Base-by-base conservation (phyloP, 306 rosid genomes). In the Medicago ruthenica region DNA sequence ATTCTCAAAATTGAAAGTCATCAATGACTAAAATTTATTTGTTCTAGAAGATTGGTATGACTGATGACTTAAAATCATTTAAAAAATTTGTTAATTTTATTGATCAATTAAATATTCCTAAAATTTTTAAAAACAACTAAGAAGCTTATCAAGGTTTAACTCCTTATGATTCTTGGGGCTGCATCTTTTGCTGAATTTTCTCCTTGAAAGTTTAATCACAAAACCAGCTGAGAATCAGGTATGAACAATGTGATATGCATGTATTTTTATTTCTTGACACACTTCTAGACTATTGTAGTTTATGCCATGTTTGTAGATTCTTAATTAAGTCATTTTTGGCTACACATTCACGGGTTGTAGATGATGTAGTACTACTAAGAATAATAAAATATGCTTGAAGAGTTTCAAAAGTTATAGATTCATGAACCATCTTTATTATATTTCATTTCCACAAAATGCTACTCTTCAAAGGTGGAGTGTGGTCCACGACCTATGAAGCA, bases 401-500 rank as follows among this genome's bases (percentile, higher is more conserved):
- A 31, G 63, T 15, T 63, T 59, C 4, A 18, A 79, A 73, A 73
- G 42, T 39, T 9, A 4, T 21, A 31, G 76, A 76, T 44, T 57
- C 73, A 59, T 5, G 70, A 78, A 65, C 80, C 64, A 59, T 79
- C 44, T 55, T 59, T 34, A 31, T 14, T 16, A 51, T 22, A 11
- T 42, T 65, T 69, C 60, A 83, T 34, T 70, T 80, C 80, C 80
- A 82, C 71, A 77, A 80, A 70, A 9, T 34, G 58, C 86, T 60
- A 78, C 41, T 8, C 51, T 72, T 78, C 69, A 79, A 72, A 73
- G 53, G n/a, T 55, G 18, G 10, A 11, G 50, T 24, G 73, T 79
- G 78, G 81, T 63, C 82, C 90, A 82, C 4, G 15, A 1, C 37
- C 85, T 79, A 68, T 68, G n/a, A 63, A 57, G 79, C 67, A 77